Evolutionary conservation across 2,329 filamentous ascomycete genomes (phyloP), one percentile per base, ranked within the genome.

Genomic region (Lasiodiplodia sp.): DNA sequence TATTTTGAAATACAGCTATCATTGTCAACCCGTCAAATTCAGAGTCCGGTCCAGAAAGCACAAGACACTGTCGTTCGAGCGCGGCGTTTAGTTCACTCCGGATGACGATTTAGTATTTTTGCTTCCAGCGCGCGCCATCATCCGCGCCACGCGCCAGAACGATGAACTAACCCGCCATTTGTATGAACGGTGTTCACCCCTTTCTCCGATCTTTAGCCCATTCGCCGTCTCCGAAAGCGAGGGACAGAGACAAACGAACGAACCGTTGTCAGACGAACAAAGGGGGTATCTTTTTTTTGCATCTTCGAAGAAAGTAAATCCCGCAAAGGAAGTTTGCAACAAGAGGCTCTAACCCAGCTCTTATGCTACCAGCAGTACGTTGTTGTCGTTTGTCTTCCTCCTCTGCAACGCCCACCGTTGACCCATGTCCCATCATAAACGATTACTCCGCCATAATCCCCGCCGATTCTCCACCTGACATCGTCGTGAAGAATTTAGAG

Each of bases 401-500:
- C n/a, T 37, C 31, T 40, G 21, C n/a, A 58, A 38, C 34, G 23
- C 57, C 23, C 23, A 47, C 57, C 57, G 37, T 57, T 37, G 18
- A 12, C 31, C 28, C 28, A 37, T n/a, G 44, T 52, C 55, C 31
- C 55, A 57, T 38, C 51, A 28, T 53, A 47, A 47, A 21, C 21
- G 44, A 47, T 47, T 47, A 47, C 44, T 47, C 44, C 44, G 44
- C 44, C 44, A 47, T 47, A 21, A n/a, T 16, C 25, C 34, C n/a
- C 34, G 55, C 55, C 31, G n/a, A 16, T 31, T 28, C 25, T 31
- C 25, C 18, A 37, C 52, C 52, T 16, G 28, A n/a, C 55, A 23
- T 44, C 5, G 34, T 25, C 16, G 6, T 60, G 21, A 21, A 10
- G n/a, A 25, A 53, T 63, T 91, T 95, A 97, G 91, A 97, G 96